These are phyloP conservation scores for Arachis hypogaea DNA, from an alignment of 306 rosid species.

Conservation along the genomic window DNA sequence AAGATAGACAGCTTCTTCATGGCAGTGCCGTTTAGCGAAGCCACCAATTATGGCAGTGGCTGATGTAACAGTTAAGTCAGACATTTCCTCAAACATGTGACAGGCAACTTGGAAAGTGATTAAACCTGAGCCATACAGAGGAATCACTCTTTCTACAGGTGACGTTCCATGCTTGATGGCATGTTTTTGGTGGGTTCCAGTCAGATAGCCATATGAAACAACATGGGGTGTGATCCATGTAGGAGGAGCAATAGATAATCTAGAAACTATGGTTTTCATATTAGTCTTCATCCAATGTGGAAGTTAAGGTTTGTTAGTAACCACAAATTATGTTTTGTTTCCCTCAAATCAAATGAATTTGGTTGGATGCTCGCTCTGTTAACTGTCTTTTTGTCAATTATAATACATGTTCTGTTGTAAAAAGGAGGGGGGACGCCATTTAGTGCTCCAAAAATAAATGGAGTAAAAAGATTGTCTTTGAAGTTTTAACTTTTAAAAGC, in stretches of 20 bases:
- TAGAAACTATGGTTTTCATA: slow-evolving; percentile 44
- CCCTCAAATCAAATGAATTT: not conserved
- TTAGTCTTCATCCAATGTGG: slow-evolving; percentile 31
- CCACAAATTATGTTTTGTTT: not conserved
- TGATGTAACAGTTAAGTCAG: slow-evolving; percentile 57
- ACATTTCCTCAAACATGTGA: slow-evolving; percentile 65
- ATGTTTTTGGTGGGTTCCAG: slow-evolving; percentile 39
- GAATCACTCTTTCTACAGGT: slow-evolving; percentile 1
- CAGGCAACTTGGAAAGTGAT: slow-evolving; percentile 51
- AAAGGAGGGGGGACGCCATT: too few relatives aligned
- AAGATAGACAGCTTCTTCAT: slow-evolving; percentile 60
- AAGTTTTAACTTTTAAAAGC: too few relatives aligned
- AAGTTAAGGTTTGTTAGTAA: not conserved
- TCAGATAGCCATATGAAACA: slow-evolving; percentile 39
- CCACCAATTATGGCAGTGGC: slow-evolving; percentile 66
- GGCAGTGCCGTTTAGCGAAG: slow-evolving; percentile 49
- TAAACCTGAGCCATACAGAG: not conserved
- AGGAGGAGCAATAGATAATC: slow-evolving; percentile 37
- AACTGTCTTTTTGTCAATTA: too few relatives aligned
- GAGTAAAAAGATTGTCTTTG: too few relatives aligned
- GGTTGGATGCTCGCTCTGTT: not conserved
- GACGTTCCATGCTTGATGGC: slow-evolving; percentile 25
- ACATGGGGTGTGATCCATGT: slow-evolving; percentile 43
- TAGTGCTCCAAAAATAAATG: too few relatives aligned
- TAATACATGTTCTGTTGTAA: too few relatives aligned